phyloP scores from a whole-genome alignment of 202 grass and related monocot genomes.

The Bolboschoenoplectus hybrid region DNA sequence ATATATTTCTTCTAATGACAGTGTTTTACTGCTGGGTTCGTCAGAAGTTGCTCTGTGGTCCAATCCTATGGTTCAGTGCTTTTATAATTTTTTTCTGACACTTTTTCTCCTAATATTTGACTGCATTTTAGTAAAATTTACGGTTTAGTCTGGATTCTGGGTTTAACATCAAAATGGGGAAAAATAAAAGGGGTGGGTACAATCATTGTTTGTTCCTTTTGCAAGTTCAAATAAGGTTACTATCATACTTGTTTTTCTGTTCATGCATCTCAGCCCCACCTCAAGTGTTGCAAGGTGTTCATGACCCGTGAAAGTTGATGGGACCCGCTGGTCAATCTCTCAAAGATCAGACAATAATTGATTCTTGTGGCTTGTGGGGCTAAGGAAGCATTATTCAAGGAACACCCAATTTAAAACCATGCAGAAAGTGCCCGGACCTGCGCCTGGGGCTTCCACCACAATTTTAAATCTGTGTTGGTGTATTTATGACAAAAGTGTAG shows the following conservation, averaged over 20 bases:
- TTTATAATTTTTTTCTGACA: not conserved
- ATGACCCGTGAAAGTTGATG: not conserved
- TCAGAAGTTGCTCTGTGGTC: not conserved
- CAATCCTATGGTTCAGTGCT: not conserved
- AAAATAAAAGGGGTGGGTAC: not conserved
- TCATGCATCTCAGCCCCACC: conserved; percentile 6
- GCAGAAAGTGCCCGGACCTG: not conserved
- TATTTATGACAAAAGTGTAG: not conserved
- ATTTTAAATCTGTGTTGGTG: not conserved
- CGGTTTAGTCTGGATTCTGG: not conserved
- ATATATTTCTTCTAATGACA: not conserved
- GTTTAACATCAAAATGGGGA: not conserved
- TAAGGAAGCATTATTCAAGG: not conserved
- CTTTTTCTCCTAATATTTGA: not conserved
- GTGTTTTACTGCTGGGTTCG: not conserved
- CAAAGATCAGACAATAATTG: not conserved
- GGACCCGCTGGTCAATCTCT: not conserved
- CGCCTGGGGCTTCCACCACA: not conserved
- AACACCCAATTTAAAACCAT: conserved; percentile 12
- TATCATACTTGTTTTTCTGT: not conserved
- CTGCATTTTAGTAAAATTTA: not conserved
- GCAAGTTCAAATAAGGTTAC: not conserved
- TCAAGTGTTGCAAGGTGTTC: not conserved
- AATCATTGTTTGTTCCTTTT: not conserved
- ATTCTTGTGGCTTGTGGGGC: not conserved